Conservation (phyloP, 1,284 basidiomycete species). For the Amylostereum areolatum region DNA sequence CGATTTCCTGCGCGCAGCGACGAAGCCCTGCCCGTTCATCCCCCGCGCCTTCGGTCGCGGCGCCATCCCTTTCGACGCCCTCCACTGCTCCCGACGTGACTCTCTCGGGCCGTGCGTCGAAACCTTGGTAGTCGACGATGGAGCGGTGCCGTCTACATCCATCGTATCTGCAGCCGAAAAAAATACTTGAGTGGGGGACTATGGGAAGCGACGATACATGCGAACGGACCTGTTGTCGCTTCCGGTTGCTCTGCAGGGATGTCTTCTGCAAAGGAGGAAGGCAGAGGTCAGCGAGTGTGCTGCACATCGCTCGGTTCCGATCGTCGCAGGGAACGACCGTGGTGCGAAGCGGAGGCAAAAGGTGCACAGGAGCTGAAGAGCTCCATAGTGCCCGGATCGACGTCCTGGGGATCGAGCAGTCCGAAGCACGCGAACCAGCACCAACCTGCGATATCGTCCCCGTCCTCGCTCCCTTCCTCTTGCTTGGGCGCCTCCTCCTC, state of each 20-base stretch:
- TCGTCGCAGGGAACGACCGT: background rate
- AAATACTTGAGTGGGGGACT: conserved; percentile 1
- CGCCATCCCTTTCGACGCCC: conserved; percentile 63
- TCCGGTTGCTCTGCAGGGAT: background rate
- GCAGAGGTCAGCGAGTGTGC: no score
- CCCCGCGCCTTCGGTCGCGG: conserved; percentile 42
- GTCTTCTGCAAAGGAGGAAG: background rate
- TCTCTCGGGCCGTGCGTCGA: conserved; percentile 71
- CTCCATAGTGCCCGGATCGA: conserved; percentile 44
- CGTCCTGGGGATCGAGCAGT: conserved; percentile 47
- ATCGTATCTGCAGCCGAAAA: conserved; percentile 39
- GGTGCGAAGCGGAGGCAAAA: background rate
- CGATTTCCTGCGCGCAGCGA: conserved; percentile 54
- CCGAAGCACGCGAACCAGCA: conserved; percentile 53
- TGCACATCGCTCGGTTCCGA: background rate
- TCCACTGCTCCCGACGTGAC: conserved; percentile 70
- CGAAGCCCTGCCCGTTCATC: conserved; percentile 62
- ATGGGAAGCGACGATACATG: background rate
- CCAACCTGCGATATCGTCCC: conserved; percentile 53
- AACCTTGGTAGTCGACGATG: conserved; percentile 30
- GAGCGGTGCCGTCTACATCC: conserved; percentile 38
- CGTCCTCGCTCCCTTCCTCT: conserved; percentile 25
- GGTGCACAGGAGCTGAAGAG: conserved; percentile 7
- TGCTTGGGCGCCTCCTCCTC: conserved; percentile 45
- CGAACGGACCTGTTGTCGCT: background rate